Base-by-base conservation (phyloP, 2,329 filamentous ascomycete genomes). In the Herpomyces periplanetae region DNA sequence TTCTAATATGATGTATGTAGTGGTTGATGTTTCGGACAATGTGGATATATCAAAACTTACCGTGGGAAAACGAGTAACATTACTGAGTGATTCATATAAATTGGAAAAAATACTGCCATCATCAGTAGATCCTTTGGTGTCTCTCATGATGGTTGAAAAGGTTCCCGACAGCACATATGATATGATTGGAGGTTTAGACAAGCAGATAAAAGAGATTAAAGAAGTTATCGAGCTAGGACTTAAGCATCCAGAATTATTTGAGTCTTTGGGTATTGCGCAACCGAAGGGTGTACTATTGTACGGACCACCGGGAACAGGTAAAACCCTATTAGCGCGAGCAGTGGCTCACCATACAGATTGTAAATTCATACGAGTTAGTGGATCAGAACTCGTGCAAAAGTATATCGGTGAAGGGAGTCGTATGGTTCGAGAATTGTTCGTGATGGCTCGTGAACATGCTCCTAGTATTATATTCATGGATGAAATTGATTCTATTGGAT, bases 401-500 rank as follows among this genome's bases (percentile, higher is more conserved):
- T 96, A 96, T 43, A 96, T 96, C 32, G 80, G 80, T 35, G 80
- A 96, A 39, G 80, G 80, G 34, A 80, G 65, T 31, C 61, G 80
- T 31, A 96, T 96, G 80, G 80, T 96, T 27, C 68, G 80, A 34
- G 80, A 96, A 43, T 52, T 96, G 19, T 96, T 96, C 50, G 66
- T 96, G 37, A 96, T 96, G 80, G 80, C 80, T 11, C 56, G 80
- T 41, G 80, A 96, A 38, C 80, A 96, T 32, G 80, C 80, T 1
- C 80, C 80, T 10, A 85, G 68, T 28, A 96, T 96, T 43, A 96
- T 96, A 42, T 96, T 96, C 49, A 96, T 96, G 80, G 80, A 96
- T 40, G 80, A 96, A 42, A 91, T 96, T 40, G 80, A 96, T 47
- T 85, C 68, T 30, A 96, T 96, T 41, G 80, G 80, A 27, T 88